Percentiles rank a stretch among this genome's conserved stretches.
phyloP scores from a whole-genome alignment of 2,329 filamentous ascomycete species.

The Ophiostoma novo-ulmi region DNA sequence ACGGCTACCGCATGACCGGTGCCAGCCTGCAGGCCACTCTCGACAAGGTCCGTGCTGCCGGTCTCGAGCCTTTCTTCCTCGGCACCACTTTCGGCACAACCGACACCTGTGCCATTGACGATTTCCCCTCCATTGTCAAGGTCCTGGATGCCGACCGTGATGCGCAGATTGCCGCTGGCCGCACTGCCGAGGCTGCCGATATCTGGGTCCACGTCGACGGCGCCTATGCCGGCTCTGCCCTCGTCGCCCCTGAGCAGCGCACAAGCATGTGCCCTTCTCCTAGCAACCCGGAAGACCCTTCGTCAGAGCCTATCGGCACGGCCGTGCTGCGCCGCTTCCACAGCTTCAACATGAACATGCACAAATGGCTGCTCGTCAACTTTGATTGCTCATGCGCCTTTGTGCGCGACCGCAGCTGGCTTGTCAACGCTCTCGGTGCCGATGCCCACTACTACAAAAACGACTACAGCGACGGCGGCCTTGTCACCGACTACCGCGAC shows the following conservation, averaged over 20 bases:
- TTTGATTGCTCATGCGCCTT: conserved; percentile 82
- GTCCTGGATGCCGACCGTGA: conserved; percentile 37
- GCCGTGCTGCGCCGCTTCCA: conserved; percentile 67
- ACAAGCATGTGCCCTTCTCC: conserved; percentile 19
- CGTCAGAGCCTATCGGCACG: conserved; percentile 25
- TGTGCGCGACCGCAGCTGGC: conserved; percentile 66
- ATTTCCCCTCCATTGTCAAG: conserved; percentile 63
- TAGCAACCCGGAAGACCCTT: conserved; percentile 10
- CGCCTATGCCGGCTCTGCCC: conserved; percentile 81
- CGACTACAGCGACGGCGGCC: conserved; percentile 68
- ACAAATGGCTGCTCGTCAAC: conserved; percentile 95
- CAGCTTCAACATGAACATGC: conserved; percentile 92
- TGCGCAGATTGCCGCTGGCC: conserved; percentile 24
- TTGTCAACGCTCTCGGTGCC: conserved; percentile 73
- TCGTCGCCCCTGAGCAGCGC: conserved; percentile 77
- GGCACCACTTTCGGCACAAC: conserved; percentile 83
- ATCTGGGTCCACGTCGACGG: conserved; percentile 94
- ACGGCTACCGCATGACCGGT: conserved; percentile 67
- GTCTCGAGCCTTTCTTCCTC: conserved; percentile 79
- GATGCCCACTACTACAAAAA: conserved; percentile 67
- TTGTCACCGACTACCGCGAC: conserved; percentile 92
- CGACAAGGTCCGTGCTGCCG: conserved; percentile 59
- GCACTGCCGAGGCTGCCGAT: conserved; percentile 35
- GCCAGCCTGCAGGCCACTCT: conserved; percentile 56
- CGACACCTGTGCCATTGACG: conserved; percentile 80